phyloP scores from a whole-genome alignment of 2,329 filamentous ascomycete genomes.

The Hysterium pulicare region DNA sequence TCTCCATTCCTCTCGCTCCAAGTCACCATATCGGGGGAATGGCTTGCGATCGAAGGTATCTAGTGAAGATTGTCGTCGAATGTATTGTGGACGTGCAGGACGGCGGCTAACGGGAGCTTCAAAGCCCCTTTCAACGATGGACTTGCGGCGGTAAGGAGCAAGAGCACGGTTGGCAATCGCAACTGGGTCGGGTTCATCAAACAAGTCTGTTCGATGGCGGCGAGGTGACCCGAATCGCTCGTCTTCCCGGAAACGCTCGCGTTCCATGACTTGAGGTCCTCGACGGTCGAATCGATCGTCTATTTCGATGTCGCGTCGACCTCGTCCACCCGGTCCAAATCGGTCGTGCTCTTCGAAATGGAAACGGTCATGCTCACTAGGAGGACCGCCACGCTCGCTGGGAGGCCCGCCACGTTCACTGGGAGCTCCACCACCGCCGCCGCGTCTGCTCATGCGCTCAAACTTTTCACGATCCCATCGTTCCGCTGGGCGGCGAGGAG shows the following conservation, averaged over 20 bases:
- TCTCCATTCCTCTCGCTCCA: constrained; percentile 60
- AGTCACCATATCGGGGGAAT: constrained; percentile 53
- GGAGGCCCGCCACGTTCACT: constrained; percentile 44
- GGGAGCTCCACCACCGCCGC: constrained; percentile 26
- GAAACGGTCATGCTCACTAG: constrained; percentile 35
- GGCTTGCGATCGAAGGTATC: constrained; percentile 85
- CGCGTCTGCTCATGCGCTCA: constrained; percentile 40
- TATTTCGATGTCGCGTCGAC: constrained; percentile 41
- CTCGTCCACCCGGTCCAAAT: constrained; percentile 34
- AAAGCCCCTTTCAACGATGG: constrained; percentile 56
- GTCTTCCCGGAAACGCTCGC: constrained; percentile 56
- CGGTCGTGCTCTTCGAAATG: constrained; percentile 45
- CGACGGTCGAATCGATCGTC: constrained; percentile 43
- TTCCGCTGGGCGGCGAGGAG: constrained; percentile 29
- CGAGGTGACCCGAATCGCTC: constrained; percentile 43
- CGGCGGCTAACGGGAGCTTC: constrained; percentile 53
- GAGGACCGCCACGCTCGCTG: constrained; percentile 22
- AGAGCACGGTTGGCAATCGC: constrained; percentile 52
- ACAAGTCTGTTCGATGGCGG: constrained; percentile 43
- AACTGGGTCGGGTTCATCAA: constrained; percentile 46
- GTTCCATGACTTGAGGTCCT: constrained; percentile 38
- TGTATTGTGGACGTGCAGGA: constrained; percentile 61
- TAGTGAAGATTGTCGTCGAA: constrained; percentile 81
- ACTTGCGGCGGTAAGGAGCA: constrained; percentile 57
- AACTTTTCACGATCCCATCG: constrained; percentile 52